Percentiles rank a stretch among this genome's conserved stretches.
phyloP scores from a whole-genome alignment of 2,329 filamentous ascomycete genomes.

The Neonectria punicea region DNA sequence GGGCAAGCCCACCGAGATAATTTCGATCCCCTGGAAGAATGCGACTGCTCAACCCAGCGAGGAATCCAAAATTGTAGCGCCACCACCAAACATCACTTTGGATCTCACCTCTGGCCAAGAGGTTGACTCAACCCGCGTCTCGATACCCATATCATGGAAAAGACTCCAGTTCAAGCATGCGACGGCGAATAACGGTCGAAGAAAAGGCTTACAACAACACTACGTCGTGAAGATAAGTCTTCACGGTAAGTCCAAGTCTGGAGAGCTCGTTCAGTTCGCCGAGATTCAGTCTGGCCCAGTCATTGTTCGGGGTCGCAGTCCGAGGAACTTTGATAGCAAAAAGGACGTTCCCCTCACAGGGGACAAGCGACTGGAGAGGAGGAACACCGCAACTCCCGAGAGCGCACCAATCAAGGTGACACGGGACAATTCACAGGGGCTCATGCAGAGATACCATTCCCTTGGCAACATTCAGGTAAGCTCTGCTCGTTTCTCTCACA shows the following conservation, averaged over 20 bases:
- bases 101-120: slow-evolving; percentile 69
- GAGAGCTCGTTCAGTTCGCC: slow-evolving; percentile 78
- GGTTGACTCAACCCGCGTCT: slow-evolving; percentile 82
- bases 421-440: slow-evolving; percentile 44
- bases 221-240: slow-evolving; percentile 90
- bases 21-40: slow-evolving; percentile 96
- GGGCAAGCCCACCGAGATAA: slow-evolving; percentile 91
- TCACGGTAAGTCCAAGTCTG: slow-evolving; percentile 75
- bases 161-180: slow-evolving; percentile 94
- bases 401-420: slow-evolving; percentile 48
- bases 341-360: slow-evolving; percentile 82
- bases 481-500: not conserved
- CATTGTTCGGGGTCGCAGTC: slow-evolving; percentile 91
- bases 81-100: slow-evolving; percentile 65
- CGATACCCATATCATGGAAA: slow-evolving; percentile 91
- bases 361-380: slow-evolving; percentile 60
- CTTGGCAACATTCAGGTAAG: slow-evolving; percentile 50
- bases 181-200: slow-evolving; percentile 92
- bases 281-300: slow-evolving; percentile 93
- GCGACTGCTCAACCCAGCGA: slow-evolving; percentile 65
- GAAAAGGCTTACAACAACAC: slow-evolving; percentile 95
- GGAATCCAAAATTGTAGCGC: slow-evolving; percentile 59
- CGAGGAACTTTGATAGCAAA: slow-evolving; percentile 91
- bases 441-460: slow-evolving; percentile 46
- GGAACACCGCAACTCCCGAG: slow-evolving; percentile 52